phyloP scores from a whole-genome alignment of 371 early-diverging fungal species.

The Circinella minor region DNA sequence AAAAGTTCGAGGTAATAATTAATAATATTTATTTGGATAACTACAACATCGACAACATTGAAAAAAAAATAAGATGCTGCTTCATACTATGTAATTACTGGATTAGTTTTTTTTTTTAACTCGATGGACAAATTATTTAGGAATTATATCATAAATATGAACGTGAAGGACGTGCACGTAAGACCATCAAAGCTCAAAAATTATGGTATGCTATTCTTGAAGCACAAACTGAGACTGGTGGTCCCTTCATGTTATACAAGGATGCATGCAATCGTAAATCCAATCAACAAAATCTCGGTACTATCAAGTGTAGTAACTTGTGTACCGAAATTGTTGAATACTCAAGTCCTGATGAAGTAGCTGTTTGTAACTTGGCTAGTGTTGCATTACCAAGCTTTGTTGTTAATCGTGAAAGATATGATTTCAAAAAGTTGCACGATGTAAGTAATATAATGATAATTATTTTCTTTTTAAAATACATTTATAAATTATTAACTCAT shows the following conservation, averaged over 20 bases:
- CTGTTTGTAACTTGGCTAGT: conserved; percentile 99
- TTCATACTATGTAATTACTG: no score
- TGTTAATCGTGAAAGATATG: conserved; percentile 59
- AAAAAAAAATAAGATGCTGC: no score
- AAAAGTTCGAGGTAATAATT: conserved; percentile 78
- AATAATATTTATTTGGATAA: no score
- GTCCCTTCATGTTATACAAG: conserved; percentile 99
- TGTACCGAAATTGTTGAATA: conserved; percentile 98
- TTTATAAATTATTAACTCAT: not conserved
- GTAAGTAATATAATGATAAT: conserved; percentile 27
- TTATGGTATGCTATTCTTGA: conserved; percentile 99
- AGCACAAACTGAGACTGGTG: conserved; percentile 99
- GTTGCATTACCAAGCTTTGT: conserved; percentile 98
- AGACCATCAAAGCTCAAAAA: conserved; percentile 95
- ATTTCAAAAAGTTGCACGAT: conserved; percentile 77
- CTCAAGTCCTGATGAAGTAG: conserved; percentile 95
- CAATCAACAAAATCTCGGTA: conserved; percentile 98
- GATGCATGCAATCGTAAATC: conserved; percentile 93
- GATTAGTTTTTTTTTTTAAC: no score
- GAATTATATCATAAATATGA: conserved; percentile 93
- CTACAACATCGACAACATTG: no score
- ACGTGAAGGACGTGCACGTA: conserved; percentile 81
- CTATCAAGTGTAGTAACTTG: conserved; percentile 88
- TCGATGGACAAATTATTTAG: not conserved
- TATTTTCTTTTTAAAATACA: not conserved